These are phyloP conservation scores for Boletales sp. DNA, from an alignment of 768 basidiomycete genomes.

Conservation along the genomic window DNA sequence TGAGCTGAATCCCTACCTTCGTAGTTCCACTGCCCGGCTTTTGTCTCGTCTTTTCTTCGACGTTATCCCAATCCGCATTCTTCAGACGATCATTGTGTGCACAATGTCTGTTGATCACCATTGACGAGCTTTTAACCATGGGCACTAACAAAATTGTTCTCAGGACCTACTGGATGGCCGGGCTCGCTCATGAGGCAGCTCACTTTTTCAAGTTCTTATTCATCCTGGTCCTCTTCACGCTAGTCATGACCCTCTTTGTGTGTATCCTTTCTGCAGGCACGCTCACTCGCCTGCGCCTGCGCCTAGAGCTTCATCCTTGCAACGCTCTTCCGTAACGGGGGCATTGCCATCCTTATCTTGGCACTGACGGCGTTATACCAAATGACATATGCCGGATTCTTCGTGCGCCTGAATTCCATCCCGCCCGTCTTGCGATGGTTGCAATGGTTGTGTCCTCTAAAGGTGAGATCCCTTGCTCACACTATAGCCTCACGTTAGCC, in stretches of 20 bases:
- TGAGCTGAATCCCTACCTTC: background rate
- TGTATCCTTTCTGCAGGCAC: constrained; percentile 24
- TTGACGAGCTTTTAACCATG: background rate
- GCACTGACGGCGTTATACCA: constrained; percentile 73
- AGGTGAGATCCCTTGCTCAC: constrained; percentile 29
- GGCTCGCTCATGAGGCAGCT: constrained; percentile 70
- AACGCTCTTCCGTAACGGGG: constrained; percentile 79
- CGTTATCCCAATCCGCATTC: constrained; percentile 80
- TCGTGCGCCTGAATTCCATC: constrained; percentile 80
- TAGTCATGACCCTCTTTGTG: constrained; percentile 85
- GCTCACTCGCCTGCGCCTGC: constrained; percentile 32
- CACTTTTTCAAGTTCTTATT: constrained; percentile 95
- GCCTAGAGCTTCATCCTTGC: constrained; percentile 91
- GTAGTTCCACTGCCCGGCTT: constrained; percentile 85
- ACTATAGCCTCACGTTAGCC: background rate
- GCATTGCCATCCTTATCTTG: constrained; percentile 86
- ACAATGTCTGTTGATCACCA: constrained; percentile 57
- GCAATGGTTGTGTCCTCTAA: constrained; percentile 85
- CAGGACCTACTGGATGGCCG: constrained; percentile 95
- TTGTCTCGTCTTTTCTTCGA: constrained; percentile 87
- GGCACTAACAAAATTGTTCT: constrained; percentile 3
- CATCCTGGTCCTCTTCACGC: constrained; percentile 79
- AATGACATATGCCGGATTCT: constrained; percentile 90
- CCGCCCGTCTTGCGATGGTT: constrained; percentile 93
- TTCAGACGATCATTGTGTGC: constrained; percentile 85